Evolutionary conservation across 1,139 yeast genomes (phyloP).

Genomic region (Arxiozyma telluris): DNA sequence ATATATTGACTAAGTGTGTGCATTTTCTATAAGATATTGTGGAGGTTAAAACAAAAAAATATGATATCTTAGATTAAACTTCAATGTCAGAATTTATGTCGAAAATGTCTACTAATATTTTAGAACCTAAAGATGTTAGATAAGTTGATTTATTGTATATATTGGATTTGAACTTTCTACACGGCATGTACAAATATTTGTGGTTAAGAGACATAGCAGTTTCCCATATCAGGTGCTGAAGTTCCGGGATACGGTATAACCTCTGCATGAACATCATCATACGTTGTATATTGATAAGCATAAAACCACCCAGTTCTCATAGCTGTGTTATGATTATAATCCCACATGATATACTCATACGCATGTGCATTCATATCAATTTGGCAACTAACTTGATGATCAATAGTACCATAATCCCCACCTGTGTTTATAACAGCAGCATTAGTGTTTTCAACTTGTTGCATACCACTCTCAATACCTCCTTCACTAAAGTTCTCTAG

Average conservation of each 20-base stretch:
- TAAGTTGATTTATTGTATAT: no score
- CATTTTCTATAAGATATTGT: no score
- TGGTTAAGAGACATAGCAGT: conserved; percentile 1
- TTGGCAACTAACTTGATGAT: conserved; percentile 1
- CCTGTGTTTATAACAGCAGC: neutral
- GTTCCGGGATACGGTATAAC: conserved; percentile 2
- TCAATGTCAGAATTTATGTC: no score
- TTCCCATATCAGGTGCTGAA: neutral
- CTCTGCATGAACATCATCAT: neutral
- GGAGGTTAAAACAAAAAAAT: no score
- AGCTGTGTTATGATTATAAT: neutral
- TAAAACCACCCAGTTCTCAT: neutral
- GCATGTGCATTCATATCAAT: conserved; percentile 1
- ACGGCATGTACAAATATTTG: no score
- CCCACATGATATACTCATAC: neutral
- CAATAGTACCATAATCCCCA: neutral
- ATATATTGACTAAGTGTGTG: no score
- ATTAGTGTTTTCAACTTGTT: neutral
- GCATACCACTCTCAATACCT: neutral
- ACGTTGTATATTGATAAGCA: neutral
- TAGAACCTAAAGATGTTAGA: no score
- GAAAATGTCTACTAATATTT: no score
- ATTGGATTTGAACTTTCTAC: no score
- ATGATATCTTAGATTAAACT: no score
- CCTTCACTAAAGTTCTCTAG: conserved; percentile 2